phyloP scores from a whole-genome alignment of 768 basidiomycete species.

The Rubroboletus satanas region DNA sequence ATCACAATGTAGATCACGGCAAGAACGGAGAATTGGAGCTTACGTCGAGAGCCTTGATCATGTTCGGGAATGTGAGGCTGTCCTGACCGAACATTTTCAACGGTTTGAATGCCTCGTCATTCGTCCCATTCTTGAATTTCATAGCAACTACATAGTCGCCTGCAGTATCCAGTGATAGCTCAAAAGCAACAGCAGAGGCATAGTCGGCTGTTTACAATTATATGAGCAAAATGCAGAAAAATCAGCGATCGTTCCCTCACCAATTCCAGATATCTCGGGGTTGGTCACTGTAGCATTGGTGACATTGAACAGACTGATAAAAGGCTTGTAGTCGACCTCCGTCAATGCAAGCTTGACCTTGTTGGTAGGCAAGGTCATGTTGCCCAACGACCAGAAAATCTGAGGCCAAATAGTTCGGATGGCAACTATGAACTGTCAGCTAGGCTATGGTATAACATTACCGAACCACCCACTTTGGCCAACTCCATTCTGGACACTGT shows the following conservation, averaged over 20 bases:
- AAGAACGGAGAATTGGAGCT: neutral
- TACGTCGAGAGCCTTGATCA: slow-evolving; percentile 22
- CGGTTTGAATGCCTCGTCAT: slow-evolving; percentile 47
- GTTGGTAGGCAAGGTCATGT: slow-evolving; percentile 70
- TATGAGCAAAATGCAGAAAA: neutral
- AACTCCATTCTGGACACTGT: slow-evolving; percentile 51
- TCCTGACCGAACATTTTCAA: slow-evolving; percentile 61
- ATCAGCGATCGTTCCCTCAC: slow-evolving; percentile 38
- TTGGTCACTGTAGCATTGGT: slow-evolving; percentile 57
- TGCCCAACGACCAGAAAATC: slow-evolving; percentile 67
- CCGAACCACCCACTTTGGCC: slow-evolving; percentile 61
- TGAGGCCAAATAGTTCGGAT: slow-evolving; percentile 73
- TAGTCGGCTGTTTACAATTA: slow-evolving; percentile 55
- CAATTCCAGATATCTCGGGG: slow-evolving; percentile 61
- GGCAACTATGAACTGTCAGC: slow-evolving; percentile 50
- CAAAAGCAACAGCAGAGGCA: slow-evolving; percentile 68
- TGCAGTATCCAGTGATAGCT: slow-evolving; percentile 58
- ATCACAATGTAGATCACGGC: neutral
- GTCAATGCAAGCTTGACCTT: slow-evolving; percentile 73
- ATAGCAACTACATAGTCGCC: slow-evolving; percentile 71
- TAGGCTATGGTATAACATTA: neutral
- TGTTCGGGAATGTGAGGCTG: slow-evolving; percentile 17
- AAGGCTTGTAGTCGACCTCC: slow-evolving; percentile 82
- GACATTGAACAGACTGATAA: slow-evolving; percentile 81
- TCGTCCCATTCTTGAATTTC: slow-evolving; percentile 80